Percentiles rank a stretch among this genome's conserved stretches.
Conservation (phyloP, 2,329 filamentous ascomycete species). For the Epichloe brachyelytri region DNA sequence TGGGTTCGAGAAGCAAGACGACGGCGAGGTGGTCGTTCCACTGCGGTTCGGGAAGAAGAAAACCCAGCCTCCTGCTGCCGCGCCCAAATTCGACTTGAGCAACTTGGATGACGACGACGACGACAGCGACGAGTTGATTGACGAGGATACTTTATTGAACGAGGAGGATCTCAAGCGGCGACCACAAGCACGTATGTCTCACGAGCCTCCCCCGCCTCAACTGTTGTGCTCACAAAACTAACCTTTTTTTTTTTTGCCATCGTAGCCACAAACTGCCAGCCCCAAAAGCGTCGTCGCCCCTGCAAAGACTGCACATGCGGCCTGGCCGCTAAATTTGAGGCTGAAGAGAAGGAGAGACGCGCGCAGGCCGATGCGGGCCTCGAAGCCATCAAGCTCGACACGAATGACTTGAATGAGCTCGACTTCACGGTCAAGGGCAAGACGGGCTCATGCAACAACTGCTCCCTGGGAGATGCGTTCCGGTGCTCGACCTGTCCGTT, state of each 20-base stretch:
- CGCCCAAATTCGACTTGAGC: constrained; percentile 41
- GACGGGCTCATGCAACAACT: constrained; percentile 88
- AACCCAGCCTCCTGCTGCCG: constrained; percentile 12
- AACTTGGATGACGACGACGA: constrained; percentile 46
- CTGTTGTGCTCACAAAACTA: not conserved
- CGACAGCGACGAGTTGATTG: constrained; percentile 61
- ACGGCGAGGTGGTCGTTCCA: constrained; percentile 42
- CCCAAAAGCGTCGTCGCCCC: constrained; percentile 81
- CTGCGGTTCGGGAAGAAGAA: constrained; percentile 29
- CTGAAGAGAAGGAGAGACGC: constrained; percentile 67
- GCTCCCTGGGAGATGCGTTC: constrained; percentile 84
- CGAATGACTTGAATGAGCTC: constrained; percentile 69
- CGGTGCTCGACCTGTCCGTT: constrained; percentile 64
- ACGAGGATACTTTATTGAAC: constrained; percentile 76
- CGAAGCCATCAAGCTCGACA: constrained; percentile 54
- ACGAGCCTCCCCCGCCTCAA: constrained; percentile 7
- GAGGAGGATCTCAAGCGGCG: constrained; percentile 72
- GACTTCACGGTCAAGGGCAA: constrained; percentile 98
- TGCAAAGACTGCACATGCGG: constrained; percentile 99
- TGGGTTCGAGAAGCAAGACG: constrained; percentile 64
- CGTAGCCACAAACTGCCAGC: constrained; percentile 69
- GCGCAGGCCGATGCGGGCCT: constrained; percentile 54
- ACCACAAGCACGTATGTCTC: constrained; percentile 63
- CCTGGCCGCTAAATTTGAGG: constrained; percentile 69
- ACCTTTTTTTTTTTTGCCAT: not conserved